Base-by-base conservation (phyloP, 2,329 filamentous ascomycete genomes). In the Rhynchosporium graminicola region DNA sequence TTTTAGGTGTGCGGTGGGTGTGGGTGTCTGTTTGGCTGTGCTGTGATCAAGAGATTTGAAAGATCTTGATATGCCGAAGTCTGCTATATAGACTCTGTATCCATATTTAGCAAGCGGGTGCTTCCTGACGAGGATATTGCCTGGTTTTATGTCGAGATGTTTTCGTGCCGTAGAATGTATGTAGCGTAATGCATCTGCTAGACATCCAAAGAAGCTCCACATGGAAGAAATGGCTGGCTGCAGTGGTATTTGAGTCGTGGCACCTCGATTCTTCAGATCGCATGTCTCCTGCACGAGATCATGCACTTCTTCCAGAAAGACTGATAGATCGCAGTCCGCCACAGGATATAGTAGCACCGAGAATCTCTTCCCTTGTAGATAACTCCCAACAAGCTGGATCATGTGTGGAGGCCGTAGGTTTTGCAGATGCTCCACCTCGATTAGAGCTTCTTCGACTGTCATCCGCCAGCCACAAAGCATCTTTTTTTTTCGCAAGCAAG, bases 111-210 rank as follows among this genome's bases (percentile, higher is more conserved):
- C n/a, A 8, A 20, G 7, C 13, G 46, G 47, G 46, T 60, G 31
- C 9, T 38, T 60, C 12, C 12, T 40, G 20, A 60, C 40, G 4
- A 55, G 52, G 10, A 62, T 59, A 33, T 62, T 54, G 7, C 38
- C 26, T 4, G 60, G 60, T 26, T 62, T 62, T 38, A 62, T 62
- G 26, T 62, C 55, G 15, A 59, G 26, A 31, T 59, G 60, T 20
- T 62, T 62, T 20, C 43, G 43, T 8, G 43, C 43, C 1, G 33
- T 48, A 7, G 47, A 43, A 54, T 59, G 60, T n/a, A 58, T 42
- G 33, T 62, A 62, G 2, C 13, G 36, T 1, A 62, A 2, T 10
- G 55, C 60, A 12, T 54, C n/a, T 7, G 20, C 13, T 9, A 62
- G 15, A 47, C 55, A 62, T 8, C 38, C n/a, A 13, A 59, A 58